Evolutionary conservation across 495 filamentous ascomycete species (phyloP).

Genomic region (Talaromyces liani): DNA sequence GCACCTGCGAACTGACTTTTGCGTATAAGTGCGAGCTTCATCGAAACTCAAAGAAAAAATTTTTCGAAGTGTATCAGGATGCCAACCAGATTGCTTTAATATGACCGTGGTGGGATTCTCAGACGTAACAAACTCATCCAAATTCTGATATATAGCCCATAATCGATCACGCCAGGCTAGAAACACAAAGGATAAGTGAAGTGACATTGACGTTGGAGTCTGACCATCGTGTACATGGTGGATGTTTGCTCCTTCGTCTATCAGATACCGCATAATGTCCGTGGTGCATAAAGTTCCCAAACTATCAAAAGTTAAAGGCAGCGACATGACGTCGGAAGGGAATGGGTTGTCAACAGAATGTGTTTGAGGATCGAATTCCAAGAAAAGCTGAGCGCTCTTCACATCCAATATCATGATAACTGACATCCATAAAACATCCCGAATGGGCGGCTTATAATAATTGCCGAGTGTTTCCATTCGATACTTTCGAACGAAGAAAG

Average conservation of each 20-base stretch:
- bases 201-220: background rate
- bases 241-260: background rate
- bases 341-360: background rate
- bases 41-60: background rate
- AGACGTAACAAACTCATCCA: background rate
- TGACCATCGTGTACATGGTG: background rate
- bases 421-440: no score
- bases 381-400: background rate
- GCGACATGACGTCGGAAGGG: background rate
- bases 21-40: background rate
- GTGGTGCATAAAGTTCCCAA: background rate
- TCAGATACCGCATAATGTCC: background rate
- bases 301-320: no score
- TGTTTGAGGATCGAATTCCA: background rate
- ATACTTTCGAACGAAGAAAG: background rate
- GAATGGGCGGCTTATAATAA: background rate
- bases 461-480: no score
- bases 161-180: background rate
- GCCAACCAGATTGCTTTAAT: background rate
- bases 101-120: background rate
- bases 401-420: background rate
- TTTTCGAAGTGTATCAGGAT: background rate
- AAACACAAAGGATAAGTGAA: background rate
- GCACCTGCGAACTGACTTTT: background rate
- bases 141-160: background rate